Percentiles rank a stretch among this genome's conserved stretches.
Evolutionary conservation across 352 stramenopile species (phyloP).

Genomic region (Globisporangium viniferum): DNA sequence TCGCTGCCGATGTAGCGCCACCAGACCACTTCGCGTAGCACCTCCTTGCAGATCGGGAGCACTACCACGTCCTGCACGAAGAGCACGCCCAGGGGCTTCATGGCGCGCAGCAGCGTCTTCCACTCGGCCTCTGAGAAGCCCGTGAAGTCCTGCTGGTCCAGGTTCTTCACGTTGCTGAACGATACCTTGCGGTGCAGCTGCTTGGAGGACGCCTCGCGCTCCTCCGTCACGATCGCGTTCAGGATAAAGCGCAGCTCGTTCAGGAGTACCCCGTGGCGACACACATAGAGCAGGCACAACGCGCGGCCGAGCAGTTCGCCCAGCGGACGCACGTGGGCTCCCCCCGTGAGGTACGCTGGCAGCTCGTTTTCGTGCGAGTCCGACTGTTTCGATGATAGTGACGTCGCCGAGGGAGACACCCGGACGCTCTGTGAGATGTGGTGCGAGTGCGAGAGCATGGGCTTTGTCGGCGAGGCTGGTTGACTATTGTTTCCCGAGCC

Average conservation of each 20-base stretch:
- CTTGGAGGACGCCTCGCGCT: conserved; percentile 17
- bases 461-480: not conserved
- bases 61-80: conserved; percentile 85
- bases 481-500: not conserved
- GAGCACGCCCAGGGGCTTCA: conserved; percentile 71
- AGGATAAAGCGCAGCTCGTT: conserved; percentile 85
- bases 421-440: conserved; percentile 4
- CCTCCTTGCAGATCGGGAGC: conserved; percentile 86
- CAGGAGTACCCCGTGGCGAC: conserved; percentile 83
- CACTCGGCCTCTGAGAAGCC: conserved; percentile 72
- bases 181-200: conserved; percentile 27
- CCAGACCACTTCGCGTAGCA: conserved; percentile 86
- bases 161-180: conserved; percentile 29
- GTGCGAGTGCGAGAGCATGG: not conserved
- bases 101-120: conserved; percentile 64
- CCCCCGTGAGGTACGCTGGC: conserved; percentile 64
- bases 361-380: conserved; percentile 15
- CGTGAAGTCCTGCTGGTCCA: conserved; percentile 24
- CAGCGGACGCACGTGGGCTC: conserved; percentile 48
- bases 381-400: not conserved
- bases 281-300: conserved; percentile 86
- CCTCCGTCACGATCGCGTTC: conserved; percentile 54
- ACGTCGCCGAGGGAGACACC: not conserved
- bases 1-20: conserved; percentile 83
- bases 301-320: conserved; percentile 70